phyloP scores from a whole-genome alignment of 2,329 filamentous ascomycete genomes.

The Seiridium unicorne region DNA sequence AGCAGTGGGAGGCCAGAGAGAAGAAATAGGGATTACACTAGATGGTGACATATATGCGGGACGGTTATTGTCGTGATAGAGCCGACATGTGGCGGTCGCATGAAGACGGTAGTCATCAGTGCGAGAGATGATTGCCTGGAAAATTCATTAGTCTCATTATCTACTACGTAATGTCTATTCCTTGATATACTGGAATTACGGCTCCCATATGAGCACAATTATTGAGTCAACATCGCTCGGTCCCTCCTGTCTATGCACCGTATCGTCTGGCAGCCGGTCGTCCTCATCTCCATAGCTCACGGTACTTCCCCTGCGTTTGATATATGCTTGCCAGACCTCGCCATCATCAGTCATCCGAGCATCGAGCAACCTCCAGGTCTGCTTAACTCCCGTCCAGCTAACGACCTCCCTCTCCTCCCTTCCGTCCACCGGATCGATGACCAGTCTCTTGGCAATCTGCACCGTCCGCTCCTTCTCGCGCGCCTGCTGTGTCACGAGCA shows the following conservation, averaged over 20 bases:
- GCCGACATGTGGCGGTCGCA: too few species aligned
- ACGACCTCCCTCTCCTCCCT: conserved; percentile 27
- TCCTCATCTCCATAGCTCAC: conserved; percentile 16
- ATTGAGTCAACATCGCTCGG: conserved; percentile 34
- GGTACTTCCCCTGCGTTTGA: conserved; percentile 27
- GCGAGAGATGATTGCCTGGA: too few species aligned
- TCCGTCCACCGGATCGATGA: conserved; percentile 27
- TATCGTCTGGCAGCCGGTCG: conserved; percentile 14
- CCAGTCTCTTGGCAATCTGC: conserved; percentile 23
- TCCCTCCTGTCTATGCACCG: conserved; percentile 21
- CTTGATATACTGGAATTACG: neutral
- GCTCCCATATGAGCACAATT: conserved; percentile 39
- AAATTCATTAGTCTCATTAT: too few species aligned
- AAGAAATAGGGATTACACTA: neutral
- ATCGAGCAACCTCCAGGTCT: conserved; percentile 41
- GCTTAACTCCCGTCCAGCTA: conserved; percentile 32
- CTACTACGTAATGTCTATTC: too few species aligned
- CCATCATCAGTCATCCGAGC: conserved; percentile 31
- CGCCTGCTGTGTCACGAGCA: conserved; percentile 9
- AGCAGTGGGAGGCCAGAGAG: conserved; percentile 12
- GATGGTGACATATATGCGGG: too few species aligned
- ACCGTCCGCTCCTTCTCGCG: conserved; percentile 8
- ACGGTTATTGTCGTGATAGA: too few species aligned
- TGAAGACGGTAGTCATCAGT: too few species aligned
- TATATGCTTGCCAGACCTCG: conserved; percentile 46